Evolutionary conservation across 805 yeast species (phyloP).

Genomic region (Candida insectalens): DNA sequence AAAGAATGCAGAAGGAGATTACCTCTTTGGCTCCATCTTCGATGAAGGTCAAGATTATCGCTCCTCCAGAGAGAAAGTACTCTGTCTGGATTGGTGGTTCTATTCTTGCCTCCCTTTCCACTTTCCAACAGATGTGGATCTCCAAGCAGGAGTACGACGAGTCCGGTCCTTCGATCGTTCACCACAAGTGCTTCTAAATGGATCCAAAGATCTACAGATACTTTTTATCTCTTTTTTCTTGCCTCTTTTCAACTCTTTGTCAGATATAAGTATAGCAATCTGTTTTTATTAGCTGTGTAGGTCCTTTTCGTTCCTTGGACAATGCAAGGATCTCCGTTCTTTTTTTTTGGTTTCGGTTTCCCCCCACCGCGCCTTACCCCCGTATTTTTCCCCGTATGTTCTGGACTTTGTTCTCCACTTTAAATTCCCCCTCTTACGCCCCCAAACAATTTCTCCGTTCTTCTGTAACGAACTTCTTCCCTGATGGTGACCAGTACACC

Average conservation of each 20-base stretch:
- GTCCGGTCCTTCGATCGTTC: constrained; percentile 99
- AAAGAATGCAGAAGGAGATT: constrained; percentile 99
- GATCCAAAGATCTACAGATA: neutral
- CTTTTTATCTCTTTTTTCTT: neutral
- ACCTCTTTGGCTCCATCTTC: constrained; percentile 99
- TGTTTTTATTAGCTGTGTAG: neutral
- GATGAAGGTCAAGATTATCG: constrained; percentile 98
- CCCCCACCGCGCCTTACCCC: neutral
- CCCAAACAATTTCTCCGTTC: too few relatives aligned
- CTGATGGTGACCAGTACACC: too few relatives aligned
- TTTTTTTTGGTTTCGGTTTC: neutral
- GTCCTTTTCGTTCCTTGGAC: neutral
- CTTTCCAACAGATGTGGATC: constrained; percentile 99
- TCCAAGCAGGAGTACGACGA: constrained; percentile 99
- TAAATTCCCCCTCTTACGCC: too few relatives aligned
- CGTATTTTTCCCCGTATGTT: neutral
- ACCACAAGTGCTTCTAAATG: constrained; percentile 83
- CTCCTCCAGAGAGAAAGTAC: constrained; percentile 99
- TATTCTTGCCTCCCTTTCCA: constrained; percentile 93
- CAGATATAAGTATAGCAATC: neutral
- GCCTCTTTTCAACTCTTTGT: neutral
- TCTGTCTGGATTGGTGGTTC: constrained; percentile 99
- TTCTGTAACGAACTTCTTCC: too few relatives aligned
- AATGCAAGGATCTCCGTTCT: too few relatives aligned
- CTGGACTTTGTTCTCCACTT: too few relatives aligned